phyloP scores from a whole-genome alignment of 139 green algal species.

The Microglena sp. region DNA sequence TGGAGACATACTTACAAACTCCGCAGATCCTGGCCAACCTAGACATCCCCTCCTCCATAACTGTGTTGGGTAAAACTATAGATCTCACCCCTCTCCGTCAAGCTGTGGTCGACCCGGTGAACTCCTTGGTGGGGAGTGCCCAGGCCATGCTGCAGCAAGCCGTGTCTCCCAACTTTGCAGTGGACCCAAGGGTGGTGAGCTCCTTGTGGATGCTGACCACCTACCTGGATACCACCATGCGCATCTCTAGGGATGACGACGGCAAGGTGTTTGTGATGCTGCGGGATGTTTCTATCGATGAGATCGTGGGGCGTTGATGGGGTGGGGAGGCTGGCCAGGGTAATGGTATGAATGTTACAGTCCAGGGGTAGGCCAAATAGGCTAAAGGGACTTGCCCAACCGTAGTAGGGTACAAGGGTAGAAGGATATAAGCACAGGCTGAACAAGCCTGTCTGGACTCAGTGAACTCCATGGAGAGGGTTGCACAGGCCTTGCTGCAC shows the following conservation, averaged over 20 bases:
- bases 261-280: slow-evolving; percentile 33
- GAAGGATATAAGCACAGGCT: too few relatives aligned
- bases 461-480: too few relatives aligned
- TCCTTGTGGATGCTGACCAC: slow-evolving; percentile 37
- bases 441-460: too few relatives aligned
- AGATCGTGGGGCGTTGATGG: too few relatives aligned
- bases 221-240: slow-evolving; percentile 39
- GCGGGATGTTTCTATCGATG: too few relatives aligned
- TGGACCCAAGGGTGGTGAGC: background rate
- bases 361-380: too few relatives aligned
- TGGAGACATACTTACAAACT: slow-evolving; percentile 31
- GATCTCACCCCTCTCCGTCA: slow-evolving; percentile 21
- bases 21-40: slow-evolving; percentile 24
- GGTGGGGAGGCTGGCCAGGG: too few relatives aligned
- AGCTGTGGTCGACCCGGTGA: background rate
- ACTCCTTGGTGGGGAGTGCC: background rate
- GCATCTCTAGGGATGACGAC: slow-evolving; percentile 27
- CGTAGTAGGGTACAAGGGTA: too few relatives aligned
- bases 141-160: background rate
- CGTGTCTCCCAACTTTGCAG: background rate
- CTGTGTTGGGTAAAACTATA: slow-evolving; percentile 37
- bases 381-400: too few relatives aligned
- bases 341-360: too few relatives aligned
- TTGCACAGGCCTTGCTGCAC: too few relatives aligned
- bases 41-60: slow-evolving; percentile 30